Percentiles rank a stretch among this genome's conserved stretches.
These are phyloP conservation scores for Gastrodia elata DNA, from an alignment of 106 monocot genomes.

Conservation along the genomic window DNA sequence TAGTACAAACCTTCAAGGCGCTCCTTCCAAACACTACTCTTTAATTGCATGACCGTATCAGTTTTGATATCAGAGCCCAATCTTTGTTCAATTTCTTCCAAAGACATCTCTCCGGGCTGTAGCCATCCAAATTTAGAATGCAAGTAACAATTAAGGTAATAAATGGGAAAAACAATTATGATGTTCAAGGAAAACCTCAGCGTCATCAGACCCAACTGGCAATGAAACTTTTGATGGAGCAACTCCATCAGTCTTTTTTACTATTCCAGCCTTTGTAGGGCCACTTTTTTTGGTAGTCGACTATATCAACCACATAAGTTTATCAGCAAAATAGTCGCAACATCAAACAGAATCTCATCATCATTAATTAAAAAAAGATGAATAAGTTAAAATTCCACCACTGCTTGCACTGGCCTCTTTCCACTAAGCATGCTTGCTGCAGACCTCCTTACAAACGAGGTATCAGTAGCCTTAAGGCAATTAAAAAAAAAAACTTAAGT, in stretches of 20 bases:
- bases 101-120: conserved; percentile 92
- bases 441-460: conserved; percentile 61
- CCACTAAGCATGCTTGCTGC: conserved; percentile 99
- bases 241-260: conserved; percentile 61
- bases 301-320: conserved; percentile 21
- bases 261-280: conserved; percentile 35
- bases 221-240: conserved; percentile 36
- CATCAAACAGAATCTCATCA: not conserved
- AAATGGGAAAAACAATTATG: not conserved
- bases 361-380: not conserved
- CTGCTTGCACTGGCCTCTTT: conserved; percentile 63
- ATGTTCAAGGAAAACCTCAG: conserved; percentile 49
- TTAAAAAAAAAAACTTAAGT: conserved; percentile 1
- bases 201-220: conserved; percentile 65
- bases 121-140: not conserved
- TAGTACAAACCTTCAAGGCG: conserved; percentile 76
- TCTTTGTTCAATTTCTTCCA: conserved; percentile 91
- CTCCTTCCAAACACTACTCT: conserved; percentile 97
- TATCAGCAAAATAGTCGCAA: not conserved
- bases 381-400: conserved; percentile 29
- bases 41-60: conserved; percentile 70
- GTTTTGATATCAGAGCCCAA: conserved; percentile 50
- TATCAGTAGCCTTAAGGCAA: conserved; percentile 32
- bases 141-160: not conserved
- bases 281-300: conserved; percentile 44